phyloP scores from a whole-genome alignment of 2,329 filamentous ascomycete species.

The Coniosporium tulheliwenetii region DNA sequence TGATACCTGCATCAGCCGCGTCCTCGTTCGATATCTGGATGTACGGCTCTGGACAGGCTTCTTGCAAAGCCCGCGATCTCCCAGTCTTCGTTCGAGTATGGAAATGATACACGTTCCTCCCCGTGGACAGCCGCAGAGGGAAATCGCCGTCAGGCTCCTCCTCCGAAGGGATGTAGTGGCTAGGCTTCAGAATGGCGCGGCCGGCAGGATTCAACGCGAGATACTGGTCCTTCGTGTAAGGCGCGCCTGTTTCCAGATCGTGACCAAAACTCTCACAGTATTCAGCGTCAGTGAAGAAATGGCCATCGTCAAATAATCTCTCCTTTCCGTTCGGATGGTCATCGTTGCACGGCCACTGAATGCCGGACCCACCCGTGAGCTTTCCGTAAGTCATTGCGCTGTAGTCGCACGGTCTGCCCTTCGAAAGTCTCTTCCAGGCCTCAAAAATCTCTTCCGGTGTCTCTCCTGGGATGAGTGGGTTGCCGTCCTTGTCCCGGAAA shows the following conservation, averaged over 20 bases:
- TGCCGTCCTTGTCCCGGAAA: slow-evolving; percentile 18
- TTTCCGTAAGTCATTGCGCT: slow-evolving; percentile 18
- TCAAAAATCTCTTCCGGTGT: slow-evolving; percentile 18
- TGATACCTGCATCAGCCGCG: slow-evolving; percentile 10
- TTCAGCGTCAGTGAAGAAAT: slow-evolving; percentile 20
- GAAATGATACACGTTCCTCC: slow-evolving; percentile 19
- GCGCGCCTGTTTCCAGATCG: slow-evolving; percentile 21
- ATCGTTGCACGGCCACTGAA: slow-evolving; percentile 22
- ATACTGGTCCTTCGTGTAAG: slow-evolving; percentile 15
- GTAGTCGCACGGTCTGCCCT: slow-evolving; percentile 20
- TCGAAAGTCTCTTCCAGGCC: slow-evolving; percentile 19
- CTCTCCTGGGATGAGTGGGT: slow-evolving; percentile 14
- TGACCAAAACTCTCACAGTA: slow-evolving; percentile 22
- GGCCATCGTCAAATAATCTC: slow-evolving; percentile 16
- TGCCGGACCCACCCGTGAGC: slow-evolving; percentile 18
- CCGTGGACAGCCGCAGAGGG: slow-evolving; percentile 17
- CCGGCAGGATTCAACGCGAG: slow-evolving; percentile 15
- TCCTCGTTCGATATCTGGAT: slow-evolving; percentile 15
- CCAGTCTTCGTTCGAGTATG: slow-evolving; percentile 23
- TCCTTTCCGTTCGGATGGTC: slow-evolving; percentile 18
- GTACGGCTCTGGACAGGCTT: slow-evolving; percentile 14
- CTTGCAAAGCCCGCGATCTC: slow-evolving; percentile 13
- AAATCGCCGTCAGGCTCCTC: slow-evolving; percentile 17
- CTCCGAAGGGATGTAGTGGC: slow-evolving; percentile 13
- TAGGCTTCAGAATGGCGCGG: slow-evolving; percentile 19